Conservation (phyloP, 2,329 filamentous ascomycete species). For the Cordyceps cateniannulata region DNA sequence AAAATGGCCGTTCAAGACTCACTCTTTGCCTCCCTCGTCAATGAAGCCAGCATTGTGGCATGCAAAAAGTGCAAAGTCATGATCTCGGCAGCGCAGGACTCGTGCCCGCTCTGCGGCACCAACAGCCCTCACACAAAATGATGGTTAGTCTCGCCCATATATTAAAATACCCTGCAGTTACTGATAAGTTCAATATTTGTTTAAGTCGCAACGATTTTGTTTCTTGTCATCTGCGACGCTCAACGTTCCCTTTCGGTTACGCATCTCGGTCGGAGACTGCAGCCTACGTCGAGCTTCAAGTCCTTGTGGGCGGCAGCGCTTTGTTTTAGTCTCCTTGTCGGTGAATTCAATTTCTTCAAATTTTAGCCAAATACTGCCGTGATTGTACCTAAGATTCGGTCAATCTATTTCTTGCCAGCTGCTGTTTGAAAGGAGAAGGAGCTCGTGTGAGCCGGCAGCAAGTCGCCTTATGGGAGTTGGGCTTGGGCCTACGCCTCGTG, state of each 20-base stretch:
- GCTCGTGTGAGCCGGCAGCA: too few species aligned
- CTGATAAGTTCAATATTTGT: too few species aligned
- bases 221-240: too few species aligned
- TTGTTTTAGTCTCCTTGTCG: neutral
- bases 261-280: neutral
- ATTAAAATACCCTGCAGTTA: neutral
- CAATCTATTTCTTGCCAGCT: neutral
- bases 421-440: too few species aligned
- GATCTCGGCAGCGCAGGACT: constrained; percentile 8
- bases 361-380: neutral
- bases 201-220: neutral
- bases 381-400: neutral
- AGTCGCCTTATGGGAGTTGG: too few species aligned
- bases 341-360: neutral
- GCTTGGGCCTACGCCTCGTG: too few species aligned
- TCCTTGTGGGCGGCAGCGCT: neutral
- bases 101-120: constrained; percentile 8
- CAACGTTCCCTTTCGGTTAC: neutral
- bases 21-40: neutral
- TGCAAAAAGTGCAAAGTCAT: constrained; percentile 10
- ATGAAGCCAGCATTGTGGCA: neutral
- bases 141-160: neutral
- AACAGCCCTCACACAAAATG: constrained; percentile 4
- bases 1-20: neutral
- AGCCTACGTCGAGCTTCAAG: neutral